Evolutionary conservation across 2,329 filamentous ascomycete species (phyloP).

Genomic region (Colletotrichum chlorophyti): DNA sequence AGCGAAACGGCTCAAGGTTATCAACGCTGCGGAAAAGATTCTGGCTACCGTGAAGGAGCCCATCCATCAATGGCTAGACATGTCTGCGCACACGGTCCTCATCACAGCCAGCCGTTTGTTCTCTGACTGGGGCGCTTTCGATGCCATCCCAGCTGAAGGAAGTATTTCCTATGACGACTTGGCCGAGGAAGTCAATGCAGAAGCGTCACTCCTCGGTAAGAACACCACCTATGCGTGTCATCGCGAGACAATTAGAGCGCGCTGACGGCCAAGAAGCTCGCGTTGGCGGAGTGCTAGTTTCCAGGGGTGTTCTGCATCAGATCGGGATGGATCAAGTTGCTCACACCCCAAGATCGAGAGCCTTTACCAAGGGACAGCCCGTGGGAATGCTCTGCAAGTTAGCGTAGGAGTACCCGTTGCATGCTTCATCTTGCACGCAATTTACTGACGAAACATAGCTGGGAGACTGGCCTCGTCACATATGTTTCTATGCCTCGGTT

Average conservation of each 20-base stretch:
- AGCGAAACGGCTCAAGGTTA: no score
- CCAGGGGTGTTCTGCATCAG: slow-evolving; percentile 29
- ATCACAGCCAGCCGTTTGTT: no score
- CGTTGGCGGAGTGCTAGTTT: slow-evolving; percentile 30
- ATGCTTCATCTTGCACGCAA: background rate
- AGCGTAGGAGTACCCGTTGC: background rate
- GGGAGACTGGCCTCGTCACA: background rate
- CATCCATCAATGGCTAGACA: no score
- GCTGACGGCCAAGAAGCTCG: background rate
- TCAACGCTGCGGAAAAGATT: no score
- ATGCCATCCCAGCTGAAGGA: slow-evolving; percentile 36
- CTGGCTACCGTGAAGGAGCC: no score
- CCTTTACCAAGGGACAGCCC: slow-evolving; percentile 10
- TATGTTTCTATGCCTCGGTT: slow-evolving; percentile 28
- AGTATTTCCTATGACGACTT: slow-evolving; percentile 37
- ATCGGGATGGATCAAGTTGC: slow-evolving; percentile 29
- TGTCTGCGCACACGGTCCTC: no score
- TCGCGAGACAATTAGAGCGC: no score
- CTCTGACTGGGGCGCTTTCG: slow-evolving; percentile 40
- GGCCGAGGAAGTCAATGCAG: slow-evolving; percentile 34
- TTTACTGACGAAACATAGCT: no score
- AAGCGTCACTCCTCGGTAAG: slow-evolving; percentile 35
- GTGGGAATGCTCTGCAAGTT: slow-evolving; percentile 21
- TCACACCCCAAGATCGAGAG: slow-evolving; percentile 32
- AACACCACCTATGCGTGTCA: background rate